A percentile compares a stretch with the other conserved stretches of the same genome.
phyloP scores from a whole-genome alignment of 495 filamentous ascomycete genomes.

The Penicillium manginii region DNA sequence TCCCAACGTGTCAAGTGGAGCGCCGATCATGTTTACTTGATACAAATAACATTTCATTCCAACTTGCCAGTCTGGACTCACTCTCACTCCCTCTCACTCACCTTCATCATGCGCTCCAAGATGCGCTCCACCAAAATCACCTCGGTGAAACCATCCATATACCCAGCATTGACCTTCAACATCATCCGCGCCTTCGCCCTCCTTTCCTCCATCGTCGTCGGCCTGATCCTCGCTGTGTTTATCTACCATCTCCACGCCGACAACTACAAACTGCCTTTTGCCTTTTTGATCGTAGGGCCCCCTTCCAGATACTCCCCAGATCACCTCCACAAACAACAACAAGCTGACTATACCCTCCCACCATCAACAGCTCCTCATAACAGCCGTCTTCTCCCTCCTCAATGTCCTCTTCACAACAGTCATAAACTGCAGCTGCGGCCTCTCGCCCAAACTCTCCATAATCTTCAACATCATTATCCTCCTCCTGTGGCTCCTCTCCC shows the following conservation, averaged over 20 bases:
- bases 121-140: constrained; percentile 16
- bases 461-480: constrained; percentile 54
- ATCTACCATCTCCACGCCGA: constrained; percentile 60
- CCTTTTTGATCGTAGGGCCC: constrained; percentile 62
- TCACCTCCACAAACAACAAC: constrained; percentile 5
- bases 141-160: constrained; percentile 56
- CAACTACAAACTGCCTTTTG: constrained; percentile 61
- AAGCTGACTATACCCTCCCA: constrained; percentile 11
- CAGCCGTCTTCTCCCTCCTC: constrained; percentile 59
- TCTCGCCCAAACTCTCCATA: constrained; percentile 60
- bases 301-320: constrained; percentile 3
- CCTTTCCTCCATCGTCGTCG: constrained; percentile 59
- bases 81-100: constrained; percentile 8
- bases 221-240: constrained; percentile 63
- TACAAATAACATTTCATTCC: constrained; percentile 3
- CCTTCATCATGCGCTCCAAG: constrained; percentile 32
- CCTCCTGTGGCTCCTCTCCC: constrained; percentile 60
- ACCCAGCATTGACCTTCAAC: constrained; percentile 63
- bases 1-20: constrained; percentile 32
- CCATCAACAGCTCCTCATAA: constrained; percentile 53
- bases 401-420: constrained; percentile 55
- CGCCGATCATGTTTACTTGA: constrained; percentile 28
- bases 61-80: neutral
- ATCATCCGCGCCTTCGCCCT: constrained; percentile 53
- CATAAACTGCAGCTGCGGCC: constrained; percentile 59